Evolutionary conservation across 768 basidiomycete genomes (phyloP).

Genomic region (Mycena maculata): DNA sequence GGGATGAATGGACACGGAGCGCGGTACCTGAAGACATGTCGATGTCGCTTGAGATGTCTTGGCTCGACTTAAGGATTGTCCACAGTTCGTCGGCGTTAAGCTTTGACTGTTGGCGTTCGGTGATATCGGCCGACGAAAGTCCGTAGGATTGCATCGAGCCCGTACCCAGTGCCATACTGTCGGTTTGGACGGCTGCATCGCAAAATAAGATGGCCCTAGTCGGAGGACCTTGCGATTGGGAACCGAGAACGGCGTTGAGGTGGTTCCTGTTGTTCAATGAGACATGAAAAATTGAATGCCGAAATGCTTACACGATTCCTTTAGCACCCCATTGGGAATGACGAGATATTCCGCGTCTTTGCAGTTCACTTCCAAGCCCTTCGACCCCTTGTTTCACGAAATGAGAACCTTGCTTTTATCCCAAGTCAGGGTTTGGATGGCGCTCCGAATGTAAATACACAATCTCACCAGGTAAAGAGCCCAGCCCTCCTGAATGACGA

Average conservation of each 20-base stretch:
- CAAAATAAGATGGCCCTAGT: slow-evolving; percentile 68
- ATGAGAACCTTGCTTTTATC: slow-evolving; percentile 73
- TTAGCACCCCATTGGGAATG: slow-evolving; percentile 80
- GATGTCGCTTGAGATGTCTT: slow-evolving; percentile 80
- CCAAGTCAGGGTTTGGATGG: slow-evolving; percentile 16
- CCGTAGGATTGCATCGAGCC: slow-evolving; percentile 41
- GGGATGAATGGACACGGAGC: slow-evolving; percentile 4
- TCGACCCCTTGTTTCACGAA: slow-evolving; percentile 74
- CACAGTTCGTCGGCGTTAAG: slow-evolving; percentile 71
- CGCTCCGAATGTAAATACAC: not conserved
- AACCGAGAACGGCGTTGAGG: slow-evolving; percentile 59
- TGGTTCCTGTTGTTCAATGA: slow-evolving; percentile 52
- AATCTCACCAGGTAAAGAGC: slow-evolving; percentile 66
- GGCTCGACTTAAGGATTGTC: slow-evolving; percentile 79
- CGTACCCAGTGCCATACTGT: slow-evolving; percentile 47
- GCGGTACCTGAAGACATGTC: slow-evolving; percentile 68
- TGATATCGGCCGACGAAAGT: slow-evolving; percentile 46
- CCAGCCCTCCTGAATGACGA: too few relatives aligned
- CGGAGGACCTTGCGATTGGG: slow-evolving; percentile 57
- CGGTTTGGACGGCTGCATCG: slow-evolving; percentile 76
- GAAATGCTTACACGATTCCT: slow-evolving; percentile 69
- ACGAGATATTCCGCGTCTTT: slow-evolving; percentile 71
- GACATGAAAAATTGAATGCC: not conserved
- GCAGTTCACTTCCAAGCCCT: slow-evolving; percentile 74
- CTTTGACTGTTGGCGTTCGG: slow-evolving; percentile 68